These are phyloP conservation scores for Canavalia ensiformis DNA, from an alignment of 306 rosid species.

Conservation along the genomic window DNA sequence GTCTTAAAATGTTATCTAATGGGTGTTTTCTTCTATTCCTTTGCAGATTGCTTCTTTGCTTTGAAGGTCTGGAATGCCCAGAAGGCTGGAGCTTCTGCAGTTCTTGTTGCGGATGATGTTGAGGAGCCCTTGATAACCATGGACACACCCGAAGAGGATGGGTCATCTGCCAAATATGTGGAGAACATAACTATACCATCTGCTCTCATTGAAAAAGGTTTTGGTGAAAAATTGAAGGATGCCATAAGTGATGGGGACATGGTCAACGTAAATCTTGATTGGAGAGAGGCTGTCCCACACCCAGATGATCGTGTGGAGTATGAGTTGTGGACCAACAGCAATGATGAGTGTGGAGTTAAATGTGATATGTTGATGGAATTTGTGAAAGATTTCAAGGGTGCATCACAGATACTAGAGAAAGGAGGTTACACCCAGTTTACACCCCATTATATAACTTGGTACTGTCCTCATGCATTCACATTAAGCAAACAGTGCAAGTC, in stretches of 20 bases:
- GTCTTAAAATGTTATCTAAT: slow-evolving; percentile 7
- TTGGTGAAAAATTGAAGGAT: slow-evolving; percentile 80
- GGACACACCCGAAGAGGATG: slow-evolving; percentile 97
- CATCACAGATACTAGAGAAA: slow-evolving; percentile 98
- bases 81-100: slow-evolving; percentile 99
- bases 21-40: slow-evolving; percentile 42
- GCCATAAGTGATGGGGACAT: slow-evolving; percentile 77
- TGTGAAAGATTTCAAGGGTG: slow-evolving; percentile 95
- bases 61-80: slow-evolving; percentile 99
- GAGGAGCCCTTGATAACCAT: slow-evolving; percentile 90
- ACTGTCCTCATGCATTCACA: slow-evolving; percentile 94
- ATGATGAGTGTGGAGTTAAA: slow-evolving; percentile 97
- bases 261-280: slow-evolving; percentile 94
- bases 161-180: slow-evolving; percentile 79
- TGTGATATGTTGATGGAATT: slow-evolving; percentile 98
- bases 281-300: slow-evolving; percentile 99
- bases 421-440: slow-evolving; percentile 95
- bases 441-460: slow-evolving; percentile 99
- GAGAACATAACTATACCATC: slow-evolving; percentile 97
- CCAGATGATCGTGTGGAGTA: slow-evolving; percentile 99
- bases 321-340: slow-evolving; percentile 98
- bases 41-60: slow-evolving; percentile 95
- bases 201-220: slow-evolving; percentile 88
- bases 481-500: slow-evolving; percentile 99
- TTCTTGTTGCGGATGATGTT: slow-evolving; percentile 91